Conservation (phyloP, 306 rosid species). For the Chamaecrista fasciculata region DNA sequence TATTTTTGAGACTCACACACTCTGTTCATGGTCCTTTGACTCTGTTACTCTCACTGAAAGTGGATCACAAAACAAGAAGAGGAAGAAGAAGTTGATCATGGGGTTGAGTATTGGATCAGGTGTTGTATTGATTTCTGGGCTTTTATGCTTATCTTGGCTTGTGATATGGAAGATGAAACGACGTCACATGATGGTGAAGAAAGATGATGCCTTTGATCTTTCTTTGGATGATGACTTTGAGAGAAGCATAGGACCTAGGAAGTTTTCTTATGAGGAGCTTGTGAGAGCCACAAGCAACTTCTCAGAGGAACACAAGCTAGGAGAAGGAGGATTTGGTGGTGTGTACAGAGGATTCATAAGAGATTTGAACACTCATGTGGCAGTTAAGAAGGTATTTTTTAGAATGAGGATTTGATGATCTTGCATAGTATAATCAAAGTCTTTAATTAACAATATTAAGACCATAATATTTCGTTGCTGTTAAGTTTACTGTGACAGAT, state of each 20-base stretch:
- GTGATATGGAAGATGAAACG: not conserved
- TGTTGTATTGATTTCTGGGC: not conserved
- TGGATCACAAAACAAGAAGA: not conserved
- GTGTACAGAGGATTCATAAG: not conserved
- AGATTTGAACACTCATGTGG: not conserved
- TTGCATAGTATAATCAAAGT: too few species aligned
- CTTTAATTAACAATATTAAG: too few species aligned
- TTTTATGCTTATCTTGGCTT: not conserved
- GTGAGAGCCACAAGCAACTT: slow-evolving; percentile 14
- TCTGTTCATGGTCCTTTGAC: slow-evolving; percentile 25
- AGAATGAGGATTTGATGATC: too few species aligned
- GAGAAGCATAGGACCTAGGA: not conserved
- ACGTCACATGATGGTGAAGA: too few species aligned
- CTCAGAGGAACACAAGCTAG: slow-evolving; percentile 19
- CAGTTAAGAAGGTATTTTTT: slow-evolving; percentile 25
- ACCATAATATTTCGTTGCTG: too few species aligned
- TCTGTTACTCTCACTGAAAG: not conserved
- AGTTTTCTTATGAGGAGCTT: slow-evolving; percentile 6
- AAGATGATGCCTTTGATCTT: not conserved
- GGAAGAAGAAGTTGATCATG: not conserved
- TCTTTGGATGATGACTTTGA: not conserved
- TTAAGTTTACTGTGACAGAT: too few species aligned
- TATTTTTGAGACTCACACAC: slow-evolving; percentile 1
- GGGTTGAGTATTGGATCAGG: not conserved
- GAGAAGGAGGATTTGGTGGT: slow-evolving; percentile 28